Percentiles rank a stretch among this genome's conserved stretches.
phyloP scores from a whole-genome alignment of 345 rosid species.

The Cochlearia excelsa region DNA sequence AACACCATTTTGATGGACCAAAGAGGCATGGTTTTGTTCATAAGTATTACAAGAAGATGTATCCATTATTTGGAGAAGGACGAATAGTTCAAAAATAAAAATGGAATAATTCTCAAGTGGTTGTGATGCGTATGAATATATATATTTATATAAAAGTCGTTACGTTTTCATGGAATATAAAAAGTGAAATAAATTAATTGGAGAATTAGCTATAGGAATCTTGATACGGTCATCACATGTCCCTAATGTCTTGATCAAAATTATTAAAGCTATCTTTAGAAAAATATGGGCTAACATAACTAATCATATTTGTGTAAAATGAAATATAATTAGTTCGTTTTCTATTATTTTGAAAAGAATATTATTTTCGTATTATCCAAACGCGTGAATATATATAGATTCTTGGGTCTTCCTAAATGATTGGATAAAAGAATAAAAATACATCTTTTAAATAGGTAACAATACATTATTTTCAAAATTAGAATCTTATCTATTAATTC shows the following conservation, averaged over 20 bases:
- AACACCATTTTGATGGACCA: slow-evolving; percentile 11
- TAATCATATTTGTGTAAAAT: too few relatives aligned
- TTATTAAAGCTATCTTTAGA: not conserved
- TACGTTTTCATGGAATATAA: slow-evolving; percentile 18
- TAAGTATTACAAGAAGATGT: slow-evolving; percentile 32
- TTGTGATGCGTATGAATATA: slow-evolving; percentile 21
- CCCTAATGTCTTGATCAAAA: slow-evolving; percentile 32
- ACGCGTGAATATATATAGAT: too few relatives aligned
- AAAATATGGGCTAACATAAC: too few relatives aligned
- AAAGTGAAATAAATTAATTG: slow-evolving; percentile 17
- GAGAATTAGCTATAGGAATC: slow-evolving; percentile 30
- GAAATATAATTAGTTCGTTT: too few relatives aligned
- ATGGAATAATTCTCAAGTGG: slow-evolving; percentile 27
- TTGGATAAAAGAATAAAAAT: too few relatives aligned
- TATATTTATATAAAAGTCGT: slow-evolving; percentile 3
- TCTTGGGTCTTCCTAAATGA: too few relatives aligned
- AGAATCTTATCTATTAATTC: too few relatives aligned
- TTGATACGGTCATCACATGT: slow-evolving; percentile 37
- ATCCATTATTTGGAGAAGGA: slow-evolving; percentile 33
- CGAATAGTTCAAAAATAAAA: not conserved
- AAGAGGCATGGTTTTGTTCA: slow-evolving; percentile 25
- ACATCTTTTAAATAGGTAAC: too few relatives aligned
- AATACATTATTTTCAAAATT: too few relatives aligned
- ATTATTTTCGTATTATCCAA: too few relatives aligned
- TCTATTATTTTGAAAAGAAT: too few relatives aligned